Evolutionary conservation across 2,329 filamentous ascomycete genomes (phyloP).

Genomic region (Plectosphaerella sp.): DNA sequence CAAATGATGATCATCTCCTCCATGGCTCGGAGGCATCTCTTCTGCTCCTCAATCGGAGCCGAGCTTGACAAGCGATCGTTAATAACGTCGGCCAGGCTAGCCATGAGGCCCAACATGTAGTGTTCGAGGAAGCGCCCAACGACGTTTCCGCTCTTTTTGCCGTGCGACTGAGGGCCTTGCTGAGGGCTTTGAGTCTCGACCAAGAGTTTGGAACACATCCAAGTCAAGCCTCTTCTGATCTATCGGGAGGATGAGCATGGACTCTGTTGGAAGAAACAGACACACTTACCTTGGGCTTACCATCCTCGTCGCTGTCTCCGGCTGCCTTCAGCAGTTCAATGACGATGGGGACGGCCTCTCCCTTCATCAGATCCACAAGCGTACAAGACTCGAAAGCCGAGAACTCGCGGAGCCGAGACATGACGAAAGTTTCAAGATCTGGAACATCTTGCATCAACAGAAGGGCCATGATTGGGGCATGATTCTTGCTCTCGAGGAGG

Average conservation of each 20-base stretch:
- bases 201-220: constrained; percentile 38
- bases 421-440: constrained; percentile 60
- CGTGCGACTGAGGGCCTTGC: constrained; percentile 38
- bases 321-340: constrained; percentile 79
- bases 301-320: constrained; percentile 60
- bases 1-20: constrained; percentile 82
- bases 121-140: constrained; percentile 74
- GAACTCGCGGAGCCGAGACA: constrained; percentile 63
- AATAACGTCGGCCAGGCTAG: constrained; percentile 72
- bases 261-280: background rate
- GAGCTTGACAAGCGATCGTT: constrained; percentile 58
- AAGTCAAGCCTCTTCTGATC: constrained; percentile 42
- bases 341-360: constrained; percentile 70
- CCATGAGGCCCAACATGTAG: constrained; percentile 83
- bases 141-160: constrained; percentile 47
- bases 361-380: constrained; percentile 64
- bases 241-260: constrained; percentile 14
- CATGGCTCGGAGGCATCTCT: constrained; percentile 74
- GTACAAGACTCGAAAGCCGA: constrained; percentile 63
- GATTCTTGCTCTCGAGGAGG: constrained; percentile 51
- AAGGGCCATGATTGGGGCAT: constrained; percentile 54
- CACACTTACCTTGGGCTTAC: constrained; percentile 51
- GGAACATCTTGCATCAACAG: constrained; percentile 53
- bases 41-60: constrained; percentile 62
- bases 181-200: constrained; percentile 34